Base-by-base conservation (phyloP, 2,329 filamentous ascomycete genomes). In the Xylaria sp. region DNA sequence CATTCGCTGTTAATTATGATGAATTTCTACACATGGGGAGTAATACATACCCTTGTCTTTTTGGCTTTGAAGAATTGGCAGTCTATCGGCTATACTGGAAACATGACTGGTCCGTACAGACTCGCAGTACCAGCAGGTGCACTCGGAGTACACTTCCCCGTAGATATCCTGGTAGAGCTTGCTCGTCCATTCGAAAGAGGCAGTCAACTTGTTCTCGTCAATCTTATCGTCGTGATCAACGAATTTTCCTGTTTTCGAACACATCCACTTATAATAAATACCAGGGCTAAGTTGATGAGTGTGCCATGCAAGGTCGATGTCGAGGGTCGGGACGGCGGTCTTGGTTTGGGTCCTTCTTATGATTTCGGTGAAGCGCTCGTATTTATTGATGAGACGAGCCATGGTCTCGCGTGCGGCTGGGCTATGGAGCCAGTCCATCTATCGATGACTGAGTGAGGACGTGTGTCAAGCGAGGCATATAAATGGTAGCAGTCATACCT, bases 211-310 rank as follows among this genome's bases (percentile, higher is more conserved):
- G 13, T 78, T 78, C 69, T 93, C 89, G 49, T 88, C 86, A 21
- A 96, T 87, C 76, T 94, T 94, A 79, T 96, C 92, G 73, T 95
- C 89, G 71, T 96, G 92, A 71, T 93, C 87, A 67, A 94, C 84
- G 70, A 92, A 91, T 49, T 82, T 85, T 1, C 61, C 62, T 0
- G 81, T 82, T 21, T 74, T 73, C 0, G 52, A 56, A 1, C 81
- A 71, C 1, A 85, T 88, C 71, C 84, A 88, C 2, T 72, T 61
- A 68, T 86, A 89, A 76, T 95, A 95, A 3, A 78, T 70, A 2
- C 72, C 70, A 0, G 91, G 89, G 8, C 79, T 84, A 3, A 94
- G 84, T 72, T 94, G 90, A 69, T 94, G 90, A 0, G 90, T 94
- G 72, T 96, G 92, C 90, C 90, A 93, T 0, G 85, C 89, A 0